Evolutionary conservation across 352 stramenopile species (phyloP), one percentile per base, ranked within the genome.

Genomic region (Pythium grandisporangium): DNA sequence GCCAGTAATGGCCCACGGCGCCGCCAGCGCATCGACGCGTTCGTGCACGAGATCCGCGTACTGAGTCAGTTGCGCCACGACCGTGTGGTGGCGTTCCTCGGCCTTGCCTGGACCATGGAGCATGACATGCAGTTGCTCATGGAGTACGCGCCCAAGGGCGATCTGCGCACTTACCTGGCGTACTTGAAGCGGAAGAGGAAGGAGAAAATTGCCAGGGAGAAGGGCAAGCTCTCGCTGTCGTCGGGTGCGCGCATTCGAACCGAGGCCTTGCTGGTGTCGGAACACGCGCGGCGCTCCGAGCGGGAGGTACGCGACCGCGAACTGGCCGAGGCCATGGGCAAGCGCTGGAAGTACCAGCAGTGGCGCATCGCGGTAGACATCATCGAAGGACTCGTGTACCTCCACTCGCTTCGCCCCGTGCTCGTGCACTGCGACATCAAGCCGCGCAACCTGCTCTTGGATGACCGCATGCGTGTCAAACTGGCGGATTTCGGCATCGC

Each of bases 401-500:
- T 76, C 6, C 65, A 76, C 38, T 70, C 61, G 16, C 53, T 70
- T 22, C 61, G 45, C 24, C 65, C 65, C 4, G 45, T 41, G 21
- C 33, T 76, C 3, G 41, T 76, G 0, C 65, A 76, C 27, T 51
- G 61, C 19, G 65, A 72, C 32, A 17, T 76, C 1, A 72, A 72
- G 41, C 63, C 58, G 6, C 48, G 52, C 2, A 72, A 72, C 14
- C 47, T 72, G 33, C 51, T 76, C 21, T 30, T 76, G 20, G 52
- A 50, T 22, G 57, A 44, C 17, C 42, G 70, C 13, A 27, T 70
- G 23, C 43, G 56, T 13, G 64, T 61, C 0, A 75, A 75, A 23
- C 22, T 75, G 20, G 49, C 61, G 4, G 64, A 71, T 29, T 75
- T 75, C 49, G 61, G 64, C 10, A 54, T 71, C 13, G 65, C 64